Evolutionary conservation across 352 stramenopile genomes (phyloP).

Genomic region (Globisporangium polare): DNA sequence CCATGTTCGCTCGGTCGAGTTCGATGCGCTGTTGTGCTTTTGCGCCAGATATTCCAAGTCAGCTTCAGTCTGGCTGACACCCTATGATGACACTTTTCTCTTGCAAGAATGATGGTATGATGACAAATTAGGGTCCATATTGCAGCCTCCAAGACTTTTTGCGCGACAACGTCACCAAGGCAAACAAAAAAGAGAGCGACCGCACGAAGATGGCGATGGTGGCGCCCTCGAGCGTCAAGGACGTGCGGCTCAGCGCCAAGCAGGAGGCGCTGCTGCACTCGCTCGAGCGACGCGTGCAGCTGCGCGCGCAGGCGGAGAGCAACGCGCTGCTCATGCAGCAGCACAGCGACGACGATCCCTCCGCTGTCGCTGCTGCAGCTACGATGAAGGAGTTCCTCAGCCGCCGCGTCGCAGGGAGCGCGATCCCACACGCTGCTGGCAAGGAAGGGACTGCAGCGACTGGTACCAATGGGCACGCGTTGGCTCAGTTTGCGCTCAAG

Average conservation of each 20-base stretch:
- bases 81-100: too few relatives aligned
- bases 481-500: constrained; percentile 25
- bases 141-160: too few relatives aligned
- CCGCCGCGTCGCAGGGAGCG: constrained; percentile 8
- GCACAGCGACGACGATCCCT: background rate
- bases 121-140: too few relatives aligned
- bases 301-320: constrained; percentile 41
- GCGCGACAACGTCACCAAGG: background rate
- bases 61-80: too few relatives aligned
- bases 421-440: background rate
- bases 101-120: too few relatives aligned
- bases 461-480: constrained; percentile 17
- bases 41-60: background rate
- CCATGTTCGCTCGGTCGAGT: constrained; percentile 6
- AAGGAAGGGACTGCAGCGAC: background rate
- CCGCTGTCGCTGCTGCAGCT: constrained; percentile 4
- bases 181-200: background rate
- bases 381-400: constrained; percentile 47
- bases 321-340: constrained; percentile 37
- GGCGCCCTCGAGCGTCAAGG: constrained; percentile 14
- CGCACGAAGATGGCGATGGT: background rate
- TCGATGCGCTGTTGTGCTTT: background rate
- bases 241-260: constrained; percentile 36
- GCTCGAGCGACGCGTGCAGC: constrained; percentile 56
- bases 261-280: constrained; percentile 54